Conservation (phyloP, 495 filamentous ascomycete species). For the Hamigera avellanea region DNA sequence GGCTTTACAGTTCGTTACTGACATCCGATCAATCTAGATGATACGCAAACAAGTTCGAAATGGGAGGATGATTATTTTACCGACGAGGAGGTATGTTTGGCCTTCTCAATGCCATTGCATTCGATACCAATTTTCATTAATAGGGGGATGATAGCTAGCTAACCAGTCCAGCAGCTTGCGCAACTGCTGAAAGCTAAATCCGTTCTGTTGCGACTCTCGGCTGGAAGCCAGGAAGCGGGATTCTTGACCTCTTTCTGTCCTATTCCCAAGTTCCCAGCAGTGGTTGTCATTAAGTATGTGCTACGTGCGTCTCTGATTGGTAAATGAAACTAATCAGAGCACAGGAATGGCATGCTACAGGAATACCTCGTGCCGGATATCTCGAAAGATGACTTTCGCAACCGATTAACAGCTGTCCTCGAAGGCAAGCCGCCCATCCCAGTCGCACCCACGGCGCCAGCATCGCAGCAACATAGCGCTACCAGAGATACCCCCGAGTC, state of each 20-base stretch:
- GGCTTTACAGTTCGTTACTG: no score
- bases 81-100: conserved; percentile 48
- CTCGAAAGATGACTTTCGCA: conserved; percentile 44
- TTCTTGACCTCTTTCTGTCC: conserved; percentile 75
- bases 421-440: conserved; percentile 3
- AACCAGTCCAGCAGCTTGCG: conserved; percentile 20
- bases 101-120: no score
- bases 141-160: no score
- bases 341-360: conserved; percentile 47
- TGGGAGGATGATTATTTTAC: conserved; percentile 72
- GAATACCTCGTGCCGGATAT: conserved; percentile 53
- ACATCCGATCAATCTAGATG: conserved; percentile 37
- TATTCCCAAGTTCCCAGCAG: conserved; percentile 55
- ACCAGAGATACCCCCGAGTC: not conserved
- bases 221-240: conserved; percentile 65
- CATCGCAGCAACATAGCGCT: not conserved
- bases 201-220: conserved; percentile 54
- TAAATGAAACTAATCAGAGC: not conserved
- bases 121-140: no score
- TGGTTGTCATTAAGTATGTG: conserved; percentile 64
- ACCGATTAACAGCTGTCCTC: conserved; percentile 33
- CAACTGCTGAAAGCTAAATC: conserved; percentile 42
- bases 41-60: conserved; percentile 44
- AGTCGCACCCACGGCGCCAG: not conserved
- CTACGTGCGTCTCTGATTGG: not conserved